These are phyloP conservation scores for Suillus paluster DNA, from an alignment of 768 basidiomycete genomes.

Conservation along the genomic window DNA sequence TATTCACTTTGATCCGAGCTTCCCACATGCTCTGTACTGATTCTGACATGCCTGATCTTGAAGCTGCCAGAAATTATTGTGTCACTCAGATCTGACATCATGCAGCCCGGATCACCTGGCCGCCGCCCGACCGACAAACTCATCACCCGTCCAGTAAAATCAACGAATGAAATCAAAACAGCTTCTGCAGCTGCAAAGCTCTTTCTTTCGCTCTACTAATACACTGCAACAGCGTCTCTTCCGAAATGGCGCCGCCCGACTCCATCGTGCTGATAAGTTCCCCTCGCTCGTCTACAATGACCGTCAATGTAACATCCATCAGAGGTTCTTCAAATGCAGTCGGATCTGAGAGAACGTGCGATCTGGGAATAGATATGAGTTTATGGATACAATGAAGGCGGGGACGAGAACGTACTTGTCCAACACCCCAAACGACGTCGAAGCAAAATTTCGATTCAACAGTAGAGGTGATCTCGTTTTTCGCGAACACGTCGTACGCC, in stretches of 20 bases:
- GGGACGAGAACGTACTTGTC: background rate
- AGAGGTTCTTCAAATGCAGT: constrained; percentile 91
- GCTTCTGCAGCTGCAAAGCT: background rate
- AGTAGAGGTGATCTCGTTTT: constrained; percentile 48
- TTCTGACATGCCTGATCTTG: too few species aligned
- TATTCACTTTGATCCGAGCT: too few species aligned
- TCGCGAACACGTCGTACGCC: constrained; percentile 63
- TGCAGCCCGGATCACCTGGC: too few species aligned
- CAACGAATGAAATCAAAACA: too few species aligned
- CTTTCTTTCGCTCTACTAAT: constrained; percentile 14
- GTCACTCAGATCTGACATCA: too few species aligned
- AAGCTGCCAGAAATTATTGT: too few species aligned
- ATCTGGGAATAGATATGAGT: constrained; percentile 17
- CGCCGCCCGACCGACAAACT: too few species aligned
- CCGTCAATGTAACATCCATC: constrained; percentile 69
- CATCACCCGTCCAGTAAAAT: too few species aligned
- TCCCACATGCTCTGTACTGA: too few species aligned
- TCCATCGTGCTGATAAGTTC: constrained; percentile 58
- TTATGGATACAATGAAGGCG: too few species aligned
- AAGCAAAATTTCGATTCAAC: constrained; percentile 27
- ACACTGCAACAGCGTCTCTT: constrained; percentile 4
- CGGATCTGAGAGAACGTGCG: constrained; percentile 77
- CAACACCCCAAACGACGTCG: constrained; percentile 1
- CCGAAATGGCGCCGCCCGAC: constrained; percentile 43
- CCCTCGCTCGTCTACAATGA: constrained; percentile 58